Percentiles rank a stretch among this genome's conserved stretches.
phyloP scores from a whole-genome alignment of 371 early-diverging fungal genomes.

The Paramicrosporidium saccamoebae region DNA sequence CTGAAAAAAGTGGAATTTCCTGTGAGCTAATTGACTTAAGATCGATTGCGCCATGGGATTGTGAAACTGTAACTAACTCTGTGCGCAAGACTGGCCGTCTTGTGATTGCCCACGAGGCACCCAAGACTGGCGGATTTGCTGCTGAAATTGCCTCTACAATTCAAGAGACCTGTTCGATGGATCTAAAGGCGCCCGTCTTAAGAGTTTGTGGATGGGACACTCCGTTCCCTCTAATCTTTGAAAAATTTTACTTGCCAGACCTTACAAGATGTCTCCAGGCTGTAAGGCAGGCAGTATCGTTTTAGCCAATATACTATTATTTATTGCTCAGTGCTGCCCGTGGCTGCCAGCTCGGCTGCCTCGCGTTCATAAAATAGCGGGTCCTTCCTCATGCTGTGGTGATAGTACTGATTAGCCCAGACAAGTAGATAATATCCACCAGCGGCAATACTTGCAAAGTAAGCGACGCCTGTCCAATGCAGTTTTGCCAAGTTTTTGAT shows the following conservation, averaged over 20 bases:
- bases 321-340: too few relatives aligned
- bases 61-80: constrained; percentile 57
- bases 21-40: constrained; percentile 80
- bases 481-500: too few relatives aligned
- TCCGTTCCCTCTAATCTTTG: constrained; percentile 82
- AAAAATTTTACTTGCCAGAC: constrained; percentile 73
- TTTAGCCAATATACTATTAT: too few relatives aligned
- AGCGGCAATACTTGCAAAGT: too few relatives aligned
- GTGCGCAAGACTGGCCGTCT: constrained; percentile 83
- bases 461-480: too few relatives aligned
- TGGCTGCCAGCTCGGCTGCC: too few relatives aligned
- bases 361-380: too few relatives aligned
- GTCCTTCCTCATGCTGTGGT: too few relatives aligned
- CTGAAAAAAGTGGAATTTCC: constrained; percentile 50
- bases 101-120: constrained; percentile 81
- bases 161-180: constrained; percentile 46
- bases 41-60: constrained; percentile 73
- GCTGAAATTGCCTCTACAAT: constrained; percentile 76
- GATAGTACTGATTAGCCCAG: too few relatives aligned
- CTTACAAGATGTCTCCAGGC: constrained; percentile 57
- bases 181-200: constrained; percentile 49
- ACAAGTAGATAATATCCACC: too few relatives aligned
- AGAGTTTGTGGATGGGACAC: constrained; percentile 67
- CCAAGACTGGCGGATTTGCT: constrained; percentile 64
- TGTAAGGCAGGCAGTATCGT: constrained; percentile 34